A percentile compares a stretch with the other conserved stretches of the same genome.
Conservation (phyloP, 805 yeast genomes). For the Wickerhamomyces sydowiorum region DNA sequence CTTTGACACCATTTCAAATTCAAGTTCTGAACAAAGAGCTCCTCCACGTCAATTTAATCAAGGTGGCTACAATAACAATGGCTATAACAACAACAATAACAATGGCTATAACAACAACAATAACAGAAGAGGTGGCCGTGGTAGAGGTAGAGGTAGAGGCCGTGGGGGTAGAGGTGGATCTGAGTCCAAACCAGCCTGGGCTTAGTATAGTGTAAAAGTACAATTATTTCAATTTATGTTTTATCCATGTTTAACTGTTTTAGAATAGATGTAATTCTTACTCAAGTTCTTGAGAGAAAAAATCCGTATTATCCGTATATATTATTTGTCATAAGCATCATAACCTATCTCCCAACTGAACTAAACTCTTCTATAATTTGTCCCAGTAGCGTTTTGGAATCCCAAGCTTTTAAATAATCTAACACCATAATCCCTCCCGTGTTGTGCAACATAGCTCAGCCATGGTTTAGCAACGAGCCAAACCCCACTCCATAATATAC, state of each 20-base stretch:
- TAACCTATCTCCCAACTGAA: too few relatives aligned
- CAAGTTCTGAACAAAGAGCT: slow-evolving; percentile 42
- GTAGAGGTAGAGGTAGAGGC: slow-evolving; percentile 9
- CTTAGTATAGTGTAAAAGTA: neutral
- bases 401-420: slow-evolving; percentile 10
- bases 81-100: slow-evolving; percentile 16
- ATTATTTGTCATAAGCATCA: neutral
- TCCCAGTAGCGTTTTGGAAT: too few relatives aligned
- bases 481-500: slow-evolving; percentile 39
- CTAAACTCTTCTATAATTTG: neutral
- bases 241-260: too few relatives aligned
- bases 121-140: slow-evolving; percentile 1
- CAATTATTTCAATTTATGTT: too few relatives aligned
- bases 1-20: slow-evolving; percentile 79
- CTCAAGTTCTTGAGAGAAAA: too few relatives aligned
- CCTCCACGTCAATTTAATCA: slow-evolving; percentile 16
- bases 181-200: slow-evolving; percentile 1
- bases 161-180: slow-evolving; percentile 2
- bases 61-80: slow-evolving; percentile 3
- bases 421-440: slow-evolving; percentile 23
- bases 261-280: too few relatives aligned
- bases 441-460: slow-evolving; percentile 16
- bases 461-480: slow-evolving; percentile 34
- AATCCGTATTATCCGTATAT: too few relatives aligned
- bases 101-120: slow-evolving; percentile 4